A percentile compares a stretch with the other conserved stretches of the same genome.
Evolutionary conservation across 2,329 filamentous ascomycete genomes (phyloP).

Genomic region (Venturia carpophila): DNA sequence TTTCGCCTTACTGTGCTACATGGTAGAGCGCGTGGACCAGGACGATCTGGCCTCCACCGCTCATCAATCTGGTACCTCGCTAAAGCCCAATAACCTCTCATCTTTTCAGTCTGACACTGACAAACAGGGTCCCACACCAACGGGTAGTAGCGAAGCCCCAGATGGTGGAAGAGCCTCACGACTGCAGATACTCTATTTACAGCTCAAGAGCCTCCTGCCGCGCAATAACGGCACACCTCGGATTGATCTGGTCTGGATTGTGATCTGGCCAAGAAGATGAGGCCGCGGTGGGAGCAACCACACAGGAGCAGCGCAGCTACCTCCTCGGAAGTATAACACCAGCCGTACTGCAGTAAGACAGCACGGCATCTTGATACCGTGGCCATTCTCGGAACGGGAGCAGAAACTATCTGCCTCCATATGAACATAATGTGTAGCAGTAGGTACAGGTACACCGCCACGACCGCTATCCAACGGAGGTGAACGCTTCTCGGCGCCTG

Average conservation of each 20-base stretch:
- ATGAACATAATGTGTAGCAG: not conserved
- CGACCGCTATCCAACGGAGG: not conserved
- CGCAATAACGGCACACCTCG: not conserved
- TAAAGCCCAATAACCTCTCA: not conserved
- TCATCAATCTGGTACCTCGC: slow-evolving; percentile 7
- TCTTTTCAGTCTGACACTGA: not conserved
- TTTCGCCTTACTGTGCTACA: too few relatives aligned
- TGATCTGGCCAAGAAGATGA: not conserved
- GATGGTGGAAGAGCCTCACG: not conserved
- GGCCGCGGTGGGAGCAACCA: too few relatives aligned
- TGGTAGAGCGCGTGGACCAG: not conserved
- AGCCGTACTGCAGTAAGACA: not conserved
- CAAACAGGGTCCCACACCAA: not conserved
- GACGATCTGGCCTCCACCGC: not conserved
- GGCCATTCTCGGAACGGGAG: not conserved
- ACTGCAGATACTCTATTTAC: not conserved
- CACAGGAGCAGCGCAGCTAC: not conserved
- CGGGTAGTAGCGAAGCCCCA: too few relatives aligned
- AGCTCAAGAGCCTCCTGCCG: not conserved
- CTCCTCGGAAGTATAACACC: not conserved
- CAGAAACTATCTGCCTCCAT: not conserved
- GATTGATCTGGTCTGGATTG: not conserved
- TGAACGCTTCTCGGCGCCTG: not conserved
- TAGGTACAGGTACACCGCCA: not conserved
- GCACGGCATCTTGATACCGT: not conserved